Base-by-base conservation (phyloP, 768 basidiomycete genomes). In the Rhodotorula toruloides region DNA sequence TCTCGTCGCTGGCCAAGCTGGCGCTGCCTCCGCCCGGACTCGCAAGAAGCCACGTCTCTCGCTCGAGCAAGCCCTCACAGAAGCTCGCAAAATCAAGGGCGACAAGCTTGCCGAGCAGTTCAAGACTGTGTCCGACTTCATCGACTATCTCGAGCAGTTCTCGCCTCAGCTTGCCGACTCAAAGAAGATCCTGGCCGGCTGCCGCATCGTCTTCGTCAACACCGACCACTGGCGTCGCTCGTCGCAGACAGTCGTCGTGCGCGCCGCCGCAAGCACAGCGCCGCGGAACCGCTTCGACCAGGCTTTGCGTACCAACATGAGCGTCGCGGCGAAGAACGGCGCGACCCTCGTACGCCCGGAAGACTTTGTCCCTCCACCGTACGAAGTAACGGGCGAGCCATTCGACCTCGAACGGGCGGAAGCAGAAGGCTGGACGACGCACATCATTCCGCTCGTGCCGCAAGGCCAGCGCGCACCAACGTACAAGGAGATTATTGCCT, bases 271-370 rank as follows among this genome's bases (percentile, higher is more conserved):
- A 2, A 27, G 29, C 13, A 14, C 52, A 27, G 40, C 25, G 16
- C 42, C 49, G 29, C 44, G 57, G 10, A 67, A 67, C 47, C 60
- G 66, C 17, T 29, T 67, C 61, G 66, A 62, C 44, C 44, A 61
- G 32, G 52, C 44, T 7, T 27, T 62, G 11, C 39, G 56, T 19
- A 37, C 39, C 49, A 25, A 53, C 54, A 56, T 59, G 52, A 39
- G 37, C 9, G 34, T 68, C 53, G 53, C 53, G 11, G 52, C 42
- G 6, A 55, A 34, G 29, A 10, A 59, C 31, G 68, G 68, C 42
- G 68, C 63, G 29, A 44, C 44, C 5, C 59, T 69, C 31, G 50
- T 69, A 59, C 48, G 53, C 29, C 63, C 68, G 5, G 50, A 61
- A 4, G 59, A 53, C 4, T 69, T 69, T 14, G 37, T 52, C 36